Evolutionary conservation across 306 rosid species (phyloP), one percentile per base, ranked within the genome.

Genomic region (Sophora flavescens): DNA sequence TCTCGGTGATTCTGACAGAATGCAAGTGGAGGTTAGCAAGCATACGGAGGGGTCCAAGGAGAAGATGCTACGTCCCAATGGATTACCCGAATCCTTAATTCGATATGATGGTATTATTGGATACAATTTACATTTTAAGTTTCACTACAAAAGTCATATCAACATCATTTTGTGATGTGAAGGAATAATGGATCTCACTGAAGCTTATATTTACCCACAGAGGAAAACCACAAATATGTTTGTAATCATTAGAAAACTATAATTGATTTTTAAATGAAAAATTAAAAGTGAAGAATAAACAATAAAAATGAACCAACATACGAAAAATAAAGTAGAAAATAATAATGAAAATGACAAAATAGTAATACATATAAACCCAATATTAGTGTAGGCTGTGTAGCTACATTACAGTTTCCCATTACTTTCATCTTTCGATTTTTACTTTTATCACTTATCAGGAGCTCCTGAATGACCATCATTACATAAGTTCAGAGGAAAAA

Each of bases 11-110:
- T 16, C 9, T 80, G 80, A 70, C 86, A 93, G 98, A 80, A 93
- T 93, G 98, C 89, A 50, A 84, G 97, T 93, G 86, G 98, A 93
- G 68, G 98, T 93, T 59, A 93, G 96, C 83, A 91, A 93, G 86
- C 98, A 93, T 42, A 93, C 98, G 0, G 98, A 93, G 81, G 97
- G 97, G 75, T 74, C 87, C 86, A 93, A 89, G 83, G 98, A 93
- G 72, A 93, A 91, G 85, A 83, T 60, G 78, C 61, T 93, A 60
- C 98, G 98, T 64, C 98, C 98, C 44, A 93, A 93, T 86, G 98
- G 98, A 48, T 82, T 91, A 86, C 97, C 97, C 0, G 98, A 87
- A 52, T 93, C 98, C 54, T 76, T 93, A 82, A 93, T 93, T 83
- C 85, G 92, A 72, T 93, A 93, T 33, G 98, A 93, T 85, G 96